Evolutionary conservation across 371 early-diverging fungal species (phyloP).

Genomic region (Mucor plumbeus): DNA sequence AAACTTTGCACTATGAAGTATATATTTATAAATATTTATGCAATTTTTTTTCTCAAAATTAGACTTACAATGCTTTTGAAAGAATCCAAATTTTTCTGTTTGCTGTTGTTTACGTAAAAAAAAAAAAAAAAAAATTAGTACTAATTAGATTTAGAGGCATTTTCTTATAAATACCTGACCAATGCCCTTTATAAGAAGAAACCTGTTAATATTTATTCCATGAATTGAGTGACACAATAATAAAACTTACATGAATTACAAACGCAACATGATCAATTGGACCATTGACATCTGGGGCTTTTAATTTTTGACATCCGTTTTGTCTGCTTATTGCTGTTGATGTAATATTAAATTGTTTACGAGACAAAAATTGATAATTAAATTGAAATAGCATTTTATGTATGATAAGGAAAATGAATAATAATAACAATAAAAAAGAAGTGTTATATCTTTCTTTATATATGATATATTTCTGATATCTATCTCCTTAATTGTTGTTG

Average conservation of each 20-base stretch:
- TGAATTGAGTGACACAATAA: neutral
- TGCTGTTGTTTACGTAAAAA: constrained; percentile 34
- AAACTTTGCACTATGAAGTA: constrained; percentile 48
- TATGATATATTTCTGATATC: neutral
- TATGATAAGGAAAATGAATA: neutral
- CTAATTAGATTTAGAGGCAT: neutral
- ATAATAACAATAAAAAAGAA: neutral
- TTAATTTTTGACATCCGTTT: constrained; percentile 20
- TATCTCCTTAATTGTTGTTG: neutral
- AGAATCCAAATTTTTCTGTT: constrained; percentile 61
- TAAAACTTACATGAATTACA: constrained; percentile 59
- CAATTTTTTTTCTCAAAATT: neutral
- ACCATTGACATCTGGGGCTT: constrained; percentile 24
- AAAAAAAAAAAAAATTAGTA: neutral
- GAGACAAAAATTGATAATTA: constrained; percentile 10
- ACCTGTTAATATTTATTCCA: neutral
- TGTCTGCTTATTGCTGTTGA: neutral
- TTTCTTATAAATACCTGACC: constrained; percentile 50
- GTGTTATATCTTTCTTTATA: neutral
- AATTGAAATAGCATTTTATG: constrained; percentile 10
- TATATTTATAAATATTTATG: neutral
- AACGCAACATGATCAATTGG: constrained; percentile 55
- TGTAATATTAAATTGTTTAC: neutral
- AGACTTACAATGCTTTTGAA: constrained; percentile 52
- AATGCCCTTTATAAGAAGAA: constrained; percentile 54